Evolutionary conservation across 768 basidiomycete genomes (phyloP).

Genomic region (Boletus vinaceobasis): DNA sequence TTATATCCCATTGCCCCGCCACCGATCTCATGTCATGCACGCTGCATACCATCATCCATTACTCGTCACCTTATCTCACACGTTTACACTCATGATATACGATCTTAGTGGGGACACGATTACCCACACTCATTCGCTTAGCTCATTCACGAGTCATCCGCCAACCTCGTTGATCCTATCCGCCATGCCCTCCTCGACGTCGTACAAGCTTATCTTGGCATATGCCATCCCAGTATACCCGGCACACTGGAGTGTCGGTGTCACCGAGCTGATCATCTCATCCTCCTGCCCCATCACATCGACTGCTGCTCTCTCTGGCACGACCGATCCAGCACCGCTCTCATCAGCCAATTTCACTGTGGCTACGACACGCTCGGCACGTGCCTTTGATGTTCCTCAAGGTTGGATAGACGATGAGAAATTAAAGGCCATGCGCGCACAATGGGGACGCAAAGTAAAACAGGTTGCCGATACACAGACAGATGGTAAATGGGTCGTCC

Average conservation of each 20-base stretch:
- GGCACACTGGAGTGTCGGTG: constrained; percentile 74
- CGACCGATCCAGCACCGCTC: constrained; percentile 10
- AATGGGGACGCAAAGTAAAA: constrained; percentile 73
- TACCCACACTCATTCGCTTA: constrained; percentile 61
- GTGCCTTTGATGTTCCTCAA: constrained; percentile 66
- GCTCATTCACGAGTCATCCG: constrained; percentile 75
- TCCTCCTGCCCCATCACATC: constrained; percentile 17
- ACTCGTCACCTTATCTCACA: constrained; percentile 64
- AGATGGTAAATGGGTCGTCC: constrained; percentile 82
- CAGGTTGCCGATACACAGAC: constrained; percentile 73
- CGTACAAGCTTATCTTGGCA: constrained; percentile 71
- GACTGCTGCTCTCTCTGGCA: not conserved
- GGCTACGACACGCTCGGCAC: constrained; percentile 56
- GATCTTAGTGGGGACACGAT: constrained; percentile 55
- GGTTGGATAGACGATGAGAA: constrained; percentile 71
- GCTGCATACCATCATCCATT: constrained; percentile 78
- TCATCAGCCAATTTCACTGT: constrained; percentile 42
- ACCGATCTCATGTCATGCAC: constrained; percentile 51
- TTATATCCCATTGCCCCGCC: constrained; percentile 44
- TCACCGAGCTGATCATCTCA: constrained; percentile 71
- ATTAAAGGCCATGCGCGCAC: constrained; percentile 61
- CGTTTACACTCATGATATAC: constrained; percentile 70
- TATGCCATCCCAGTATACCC: constrained; percentile 80
- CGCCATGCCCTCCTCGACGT: constrained; percentile 45
- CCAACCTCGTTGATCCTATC: constrained; percentile 81